These are phyloP conservation scores for Amylostereum chailletii DNA, from an alignment of 1,284 basidiomycete species.

Conservation along the genomic window DNA sequence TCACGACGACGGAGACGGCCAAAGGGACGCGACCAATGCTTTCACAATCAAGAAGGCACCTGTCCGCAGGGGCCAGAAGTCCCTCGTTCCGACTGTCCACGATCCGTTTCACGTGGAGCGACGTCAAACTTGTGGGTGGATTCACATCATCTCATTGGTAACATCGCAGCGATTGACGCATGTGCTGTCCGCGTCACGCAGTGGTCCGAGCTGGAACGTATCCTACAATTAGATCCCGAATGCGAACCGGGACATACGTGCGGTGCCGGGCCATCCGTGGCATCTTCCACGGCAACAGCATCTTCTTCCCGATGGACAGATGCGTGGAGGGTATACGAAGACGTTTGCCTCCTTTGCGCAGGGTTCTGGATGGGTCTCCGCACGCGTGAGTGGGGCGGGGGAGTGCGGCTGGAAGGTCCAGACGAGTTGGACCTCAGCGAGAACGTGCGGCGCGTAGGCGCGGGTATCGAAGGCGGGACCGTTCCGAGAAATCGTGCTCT, in stretches of 20 bases:
- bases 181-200: conserved; percentile 15
- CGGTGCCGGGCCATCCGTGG: conserved; percentile 6
- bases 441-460: conserved; percentile 48
- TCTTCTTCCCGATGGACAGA: conserved; percentile 44
- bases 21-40: conserved; percentile 56
- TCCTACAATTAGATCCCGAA: conserved; percentile 44
- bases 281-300: conserved; percentile 9
- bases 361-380: conserved; percentile 60
- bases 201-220: conserved; percentile 69
- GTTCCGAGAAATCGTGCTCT: conserved; percentile 11
- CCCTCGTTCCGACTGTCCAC: conserved; percentile 47
- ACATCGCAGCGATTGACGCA: background rate
- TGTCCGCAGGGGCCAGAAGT: conserved; percentile 22
- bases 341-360: conserved; percentile 71
- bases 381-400: conserved; percentile 50
- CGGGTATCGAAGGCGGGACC: conserved; percentile 55
- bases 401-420: conserved; percentile 50
- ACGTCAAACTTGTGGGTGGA: conserved; percentile 54
- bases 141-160: background rate
- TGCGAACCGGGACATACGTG: background rate
- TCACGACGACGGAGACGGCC: conserved; percentile 55
- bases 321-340: conserved; percentile 72
- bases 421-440: conserved; percentile 31
- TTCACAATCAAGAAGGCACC: conserved; percentile 43
- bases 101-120: conserved; percentile 72